These are phyloP conservation scores for Lecanicillium sp. DNA, from an alignment of 2,329 filamentous ascomycete genomes.

Conservation along the genomic window DNA sequence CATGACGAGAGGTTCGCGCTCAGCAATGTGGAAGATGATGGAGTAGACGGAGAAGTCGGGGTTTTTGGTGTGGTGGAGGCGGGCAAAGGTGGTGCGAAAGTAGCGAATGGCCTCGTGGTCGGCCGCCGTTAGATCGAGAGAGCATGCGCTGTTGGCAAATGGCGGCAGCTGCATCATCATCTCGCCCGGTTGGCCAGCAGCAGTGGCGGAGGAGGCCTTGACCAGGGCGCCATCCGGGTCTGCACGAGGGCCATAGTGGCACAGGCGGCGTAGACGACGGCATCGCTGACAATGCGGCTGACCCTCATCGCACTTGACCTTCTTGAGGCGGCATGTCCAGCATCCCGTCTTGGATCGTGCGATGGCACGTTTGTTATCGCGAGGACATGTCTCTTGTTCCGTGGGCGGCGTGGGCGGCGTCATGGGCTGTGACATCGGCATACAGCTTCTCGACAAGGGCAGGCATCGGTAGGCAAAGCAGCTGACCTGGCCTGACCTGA, in stretches of 20 bases:
- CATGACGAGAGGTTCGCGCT: conserved; percentile 30
- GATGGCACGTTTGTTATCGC: no score
- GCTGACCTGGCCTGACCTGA: no score
- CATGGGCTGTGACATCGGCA: no score
- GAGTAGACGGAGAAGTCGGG: conserved; percentile 29
- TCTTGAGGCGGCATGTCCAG: conserved; percentile 26
- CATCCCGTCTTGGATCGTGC: conserved; percentile 21
- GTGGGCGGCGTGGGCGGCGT: no score
- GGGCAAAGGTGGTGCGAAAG: conserved; percentile 31
- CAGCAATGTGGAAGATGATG: conserved; percentile 29
- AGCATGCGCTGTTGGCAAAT: conserved; percentile 17
- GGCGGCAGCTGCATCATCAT: conserved; percentile 8
- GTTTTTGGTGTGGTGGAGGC: conserved; percentile 30
- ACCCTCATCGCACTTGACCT: conserved; percentile 28
- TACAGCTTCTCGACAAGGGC: no score
- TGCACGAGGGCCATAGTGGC: conserved; percentile 23
- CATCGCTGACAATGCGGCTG: conserved; percentile 23
- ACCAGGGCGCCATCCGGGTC: no score
- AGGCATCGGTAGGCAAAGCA: no score
- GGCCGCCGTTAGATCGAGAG: conserved; percentile 22
- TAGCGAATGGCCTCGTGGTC: conserved; percentile 31
- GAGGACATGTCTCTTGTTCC: no score
- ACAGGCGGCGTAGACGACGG: conserved; percentile 21
- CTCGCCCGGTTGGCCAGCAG: neutral
- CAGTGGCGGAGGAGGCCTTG: no score